Evolutionary conservation across 2,329 filamentous ascomycete genomes (phyloP), one percentile per base, ranked within the genome.

Genomic region (Plectosphaerella cucumerina): DNA sequence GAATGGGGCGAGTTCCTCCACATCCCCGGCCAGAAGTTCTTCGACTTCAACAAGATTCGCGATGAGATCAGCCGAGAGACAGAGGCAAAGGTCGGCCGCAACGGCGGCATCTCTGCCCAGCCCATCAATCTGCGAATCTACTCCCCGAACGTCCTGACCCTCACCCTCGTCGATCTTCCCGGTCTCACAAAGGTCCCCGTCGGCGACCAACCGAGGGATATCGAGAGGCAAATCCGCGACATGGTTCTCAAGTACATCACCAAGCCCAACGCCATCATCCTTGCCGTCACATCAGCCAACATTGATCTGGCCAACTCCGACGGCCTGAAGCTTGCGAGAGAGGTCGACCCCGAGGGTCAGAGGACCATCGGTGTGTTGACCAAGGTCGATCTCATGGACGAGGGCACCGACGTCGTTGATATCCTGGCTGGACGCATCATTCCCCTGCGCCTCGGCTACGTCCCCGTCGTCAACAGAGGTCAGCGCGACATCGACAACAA

Each of bases 1-100:
- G 94, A 99, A 72, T 99, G 95, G 90, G 94, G 93, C 77, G 94
- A 99, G 78, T 99, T 99, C 73, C 79, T 99, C 57, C 94, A 99
- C 71, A 89, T 99, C 58, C 93, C 94, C 18, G 94, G 92, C 62
- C 90, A 97, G 73, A 97, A 97, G 73, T 97, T 96, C 77, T 85
- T 85, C 73, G 94, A 99, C 75, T 99, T 99, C 77, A 89, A 91
- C 78, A 96, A 97, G 79, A 96, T 99, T 64, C 85, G 94, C 62
- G 94, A 97, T 52, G 94, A 99, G 76, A 99, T 99, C 68, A 88
- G 93, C 59, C 86, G 90, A 63, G 94, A 99, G 76, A 99, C 94
- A 42, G 92, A 97, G 65, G 86, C 89, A 61, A 97, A 99, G 78
- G 96, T 96, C 60, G 94, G 94, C 58, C 86, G 86, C 68, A 99